phyloP scores from a whole-genome alignment of 2,329 filamentous ascomycete species.

The Talaromyces sp. region DNA sequence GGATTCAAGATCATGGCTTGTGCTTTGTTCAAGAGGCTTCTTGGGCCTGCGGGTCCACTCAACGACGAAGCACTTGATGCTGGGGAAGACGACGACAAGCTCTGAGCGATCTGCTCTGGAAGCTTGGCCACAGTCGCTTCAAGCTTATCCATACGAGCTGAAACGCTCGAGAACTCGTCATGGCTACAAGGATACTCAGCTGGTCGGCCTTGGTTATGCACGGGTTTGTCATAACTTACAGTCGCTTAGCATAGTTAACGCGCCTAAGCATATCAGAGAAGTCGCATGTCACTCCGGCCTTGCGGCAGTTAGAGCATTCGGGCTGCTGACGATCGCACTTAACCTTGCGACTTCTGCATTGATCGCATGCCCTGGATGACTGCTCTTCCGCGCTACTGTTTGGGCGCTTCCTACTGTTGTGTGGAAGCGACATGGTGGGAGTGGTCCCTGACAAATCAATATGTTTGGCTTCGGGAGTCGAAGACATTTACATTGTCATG shows the following conservation, averaged over 20 bases:
- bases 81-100: not conserved
- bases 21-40: not conserved
- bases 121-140: conserved; percentile 4
- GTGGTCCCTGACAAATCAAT: not conserved
- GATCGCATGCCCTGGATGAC: conserved; percentile 2
- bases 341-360: conserved; percentile 12
- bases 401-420: not conserved
- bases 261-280: conserved; percentile 2
- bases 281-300: conserved; percentile 6
- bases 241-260: conserved; percentile 13
- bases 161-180: conserved; percentile 11
- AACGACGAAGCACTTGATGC: not conserved
- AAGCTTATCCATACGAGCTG: conserved; percentile 6
- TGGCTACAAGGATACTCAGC: not conserved
- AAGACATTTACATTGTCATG: not conserved
- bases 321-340: conserved; percentile 14
- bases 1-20: not conserved
- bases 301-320: conserved; percentile 14
- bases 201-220: not conserved
- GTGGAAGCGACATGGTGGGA: conserved; percentile 4
- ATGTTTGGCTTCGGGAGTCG: not conserved
- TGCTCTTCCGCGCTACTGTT: conserved; percentile 1
- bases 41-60: not conserved
- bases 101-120: conserved; percentile 4
- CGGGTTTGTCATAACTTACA: not conserved